Percentiles rank a stretch among this genome's conserved stretches.
Evolutionary conservation across 306 rosid genomes (phyloP).

Genomic region (barrel medic (Medicago truncatula)): MtrunA17r5.0-ANR NC_053046.1:12270501-12271000

Average conservation of each 20-base stretch:
- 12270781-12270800: too few relatives aligned
- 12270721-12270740: too few relatives aligned
- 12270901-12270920: too few relatives aligned
- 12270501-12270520: background rate
- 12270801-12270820: too few relatives aligned
- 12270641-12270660: background rate
- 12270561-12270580: slow-evolving; percentile 18
- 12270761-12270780: too few relatives aligned
- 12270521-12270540: background rate
- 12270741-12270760: too few relatives aligned
- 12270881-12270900: too few relatives aligned
- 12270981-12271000: background rate
- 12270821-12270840: too few relatives aligned
- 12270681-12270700: background rate
- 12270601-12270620: background rate
- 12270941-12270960: background rate
- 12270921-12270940: background rate
- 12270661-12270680: background rate
- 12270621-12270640: background rate
- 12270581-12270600: background rate
- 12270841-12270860: too few relatives aligned
- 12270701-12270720: too few relatives aligned
- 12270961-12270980: background rate
- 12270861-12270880: too few relatives aligned
- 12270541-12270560: background rate